These are phyloP conservation scores for Myrica gale DNA, from an alignment of 306 rosid genomes.

Conservation along the genomic window DNA sequence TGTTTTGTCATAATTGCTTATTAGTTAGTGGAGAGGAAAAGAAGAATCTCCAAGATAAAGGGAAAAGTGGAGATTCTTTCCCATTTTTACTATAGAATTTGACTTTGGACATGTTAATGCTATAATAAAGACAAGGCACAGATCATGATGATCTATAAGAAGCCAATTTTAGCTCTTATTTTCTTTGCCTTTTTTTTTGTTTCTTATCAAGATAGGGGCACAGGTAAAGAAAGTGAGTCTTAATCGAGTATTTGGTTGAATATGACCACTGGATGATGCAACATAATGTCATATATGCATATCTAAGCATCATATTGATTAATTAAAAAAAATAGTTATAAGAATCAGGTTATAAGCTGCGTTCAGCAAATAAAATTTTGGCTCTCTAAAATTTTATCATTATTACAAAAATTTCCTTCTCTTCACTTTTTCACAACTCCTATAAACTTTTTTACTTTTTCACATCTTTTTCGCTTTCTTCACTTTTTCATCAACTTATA, in stretches of 20 bases:
- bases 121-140: neutral
- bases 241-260: constrained; percentile 1
- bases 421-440: too few species aligned
- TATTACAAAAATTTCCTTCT: too few species aligned
- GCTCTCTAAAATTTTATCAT: too few species aligned
- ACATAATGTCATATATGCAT: neutral
- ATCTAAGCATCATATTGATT: neutral
- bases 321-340: too few species aligned
- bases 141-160: neutral
- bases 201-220: neutral
- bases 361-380: too few species aligned
- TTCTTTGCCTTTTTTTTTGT: neutral
- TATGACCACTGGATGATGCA: neutral
- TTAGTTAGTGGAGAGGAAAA: constrained; percentile 18
- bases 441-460: too few species aligned
- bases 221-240: neutral
- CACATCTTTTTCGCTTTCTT: too few species aligned
- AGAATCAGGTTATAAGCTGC: too few species aligned
- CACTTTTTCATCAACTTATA: too few species aligned
- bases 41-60: constrained; percentile 32
- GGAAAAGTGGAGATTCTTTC: constrained; percentile 23
- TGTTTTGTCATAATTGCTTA: neutral
- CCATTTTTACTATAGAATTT: constrained; percentile 15
- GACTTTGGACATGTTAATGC: neutral
- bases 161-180: neutral